Conservation (phyloP, 257 asterid species). For the Jasminum sambac region DNA sequence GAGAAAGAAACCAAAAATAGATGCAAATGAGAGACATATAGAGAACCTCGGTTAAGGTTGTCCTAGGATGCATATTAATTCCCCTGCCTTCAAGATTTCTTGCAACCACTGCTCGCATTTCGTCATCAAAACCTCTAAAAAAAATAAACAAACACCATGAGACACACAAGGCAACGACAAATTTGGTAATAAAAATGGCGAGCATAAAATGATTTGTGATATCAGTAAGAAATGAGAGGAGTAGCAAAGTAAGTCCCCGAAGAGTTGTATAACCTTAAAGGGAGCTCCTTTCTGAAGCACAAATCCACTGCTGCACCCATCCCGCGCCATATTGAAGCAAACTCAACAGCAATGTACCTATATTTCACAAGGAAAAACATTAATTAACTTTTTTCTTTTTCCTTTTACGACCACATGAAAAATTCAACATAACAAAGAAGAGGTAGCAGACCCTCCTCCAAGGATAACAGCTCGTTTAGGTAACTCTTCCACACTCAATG, state of each 20-base stretch:
- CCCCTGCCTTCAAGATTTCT: slow-evolving; percentile 97
- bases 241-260: background rate
- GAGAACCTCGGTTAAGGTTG: slow-evolving; percentile 76
- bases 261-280: slow-evolving; percentile 64
- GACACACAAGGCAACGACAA: slow-evolving; percentile 10
- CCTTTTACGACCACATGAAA: slow-evolving; percentile 18
- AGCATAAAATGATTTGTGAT: background rate
- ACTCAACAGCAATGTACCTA: slow-evolving; percentile 98
- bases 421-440: slow-evolving; percentile 15
- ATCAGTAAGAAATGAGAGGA: background rate
- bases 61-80: slow-evolving; percentile 73
- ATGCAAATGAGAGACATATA: background rate
- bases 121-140: slow-evolving; percentile 95
- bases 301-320: slow-evolving; percentile 91
- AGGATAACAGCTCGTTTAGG: slow-evolving; percentile 85
- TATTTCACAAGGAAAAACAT: slow-evolving; percentile 14
- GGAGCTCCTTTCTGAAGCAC: slow-evolving; percentile 90
- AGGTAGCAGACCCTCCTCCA: slow-evolving; percentile 81
- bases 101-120: slow-evolving; percentile 90
- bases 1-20: background rate
- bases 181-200: slow-evolving; percentile 3
- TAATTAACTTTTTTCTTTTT: background rate
- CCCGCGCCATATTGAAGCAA: slow-evolving; percentile 99
- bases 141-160: slow-evolving; percentile 15
- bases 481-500: slow-evolving; percentile 94